Evolutionary conservation across 805 yeast genomes (phyloP), one percentile per base, ranked within the genome.

Genomic region (Spathaspora girioi): DNA sequence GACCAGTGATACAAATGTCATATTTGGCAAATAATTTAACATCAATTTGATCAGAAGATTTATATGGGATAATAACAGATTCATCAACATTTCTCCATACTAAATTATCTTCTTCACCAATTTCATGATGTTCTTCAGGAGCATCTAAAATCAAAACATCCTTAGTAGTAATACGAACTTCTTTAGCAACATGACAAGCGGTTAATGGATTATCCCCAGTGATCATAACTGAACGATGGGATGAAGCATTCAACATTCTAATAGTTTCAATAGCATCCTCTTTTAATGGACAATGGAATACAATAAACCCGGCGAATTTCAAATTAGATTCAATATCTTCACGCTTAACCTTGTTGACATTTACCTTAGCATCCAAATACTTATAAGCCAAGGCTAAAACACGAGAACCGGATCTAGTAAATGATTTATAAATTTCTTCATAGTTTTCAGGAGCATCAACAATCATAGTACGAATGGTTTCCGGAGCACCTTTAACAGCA

Each of bases 131-230:
- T 17, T 81, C 85, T 63, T 87, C 94, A 38, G 93, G 90, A 19
- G 84, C 82, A 71, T 93, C 99, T 60, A 94, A 77, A 60, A 94
- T 90, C 61, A 94, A 76, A 38, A 88, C 89, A 49, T 87, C 90
- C 59, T 90, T 84, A 47, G 87, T 87, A 53, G 91, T 86, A 63
- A 94, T 94, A 17, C 77, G 86, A 53, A 94, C 98, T 70, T 90
- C 96, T 60, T 85, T 84, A 19, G 98, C 98, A 60, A 94, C 99
- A 67, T 93, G 97, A 54, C 94, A 94, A 31, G 99, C 99, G 58
- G 99, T 94, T 65, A 94, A 81, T 40, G 99, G 97, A 69, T 93
- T 94, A 71, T 94, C 99, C 78, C 99, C 99, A 46, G 99, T 94
- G 60, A 94, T 94, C 99, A 94, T 94, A 43, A 94, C 83, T 67